Evolutionary conservation across 257 asterid genomes (phyloP).

Genomic region (Solanum ahanhuiri): DNA sequence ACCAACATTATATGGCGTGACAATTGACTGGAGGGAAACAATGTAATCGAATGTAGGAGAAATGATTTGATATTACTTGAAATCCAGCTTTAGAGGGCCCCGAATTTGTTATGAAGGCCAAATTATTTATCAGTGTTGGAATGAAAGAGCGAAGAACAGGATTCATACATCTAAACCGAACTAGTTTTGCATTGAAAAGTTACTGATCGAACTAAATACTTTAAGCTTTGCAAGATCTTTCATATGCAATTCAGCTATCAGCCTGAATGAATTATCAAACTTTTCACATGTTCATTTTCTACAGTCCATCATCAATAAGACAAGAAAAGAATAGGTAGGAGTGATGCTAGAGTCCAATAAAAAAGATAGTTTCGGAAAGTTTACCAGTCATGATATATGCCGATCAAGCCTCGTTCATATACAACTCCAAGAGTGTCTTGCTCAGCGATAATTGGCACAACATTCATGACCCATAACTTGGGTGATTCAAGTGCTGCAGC

Average conservation of each 20-base stretch:
- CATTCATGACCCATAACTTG: conserved; percentile 42
- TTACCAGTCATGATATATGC: conserved; percentile 39
- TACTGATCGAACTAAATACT: neutral
- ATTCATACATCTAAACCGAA: neutral
- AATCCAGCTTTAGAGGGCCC: neutral
- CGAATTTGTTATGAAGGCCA: neutral
- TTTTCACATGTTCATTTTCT: neutral
- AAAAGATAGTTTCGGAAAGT: neutral
- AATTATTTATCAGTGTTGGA: neutral
- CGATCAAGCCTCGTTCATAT: conserved; percentile 34
- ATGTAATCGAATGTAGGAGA: neutral
- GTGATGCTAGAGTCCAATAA: neutral
- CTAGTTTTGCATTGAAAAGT: neutral
- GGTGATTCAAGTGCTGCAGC: conserved; percentile 35
- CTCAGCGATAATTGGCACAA: conserved; percentile 29
- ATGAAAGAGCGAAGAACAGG: neutral
- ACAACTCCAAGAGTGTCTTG: conserved; percentile 31
- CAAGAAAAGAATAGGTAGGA: neutral
- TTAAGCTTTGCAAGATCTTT: neutral
- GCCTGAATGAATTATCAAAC: neutral
- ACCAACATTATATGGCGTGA: neutral
- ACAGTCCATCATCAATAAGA: neutral
- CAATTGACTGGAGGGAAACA: neutral
- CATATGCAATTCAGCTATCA: neutral
- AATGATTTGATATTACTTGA: neutral